Percentiles rank a stretch among this genome's conserved stretches.
Evolutionary conservation across 371 early-diverging fungal genomes (phyloP).

Genomic region (Amoeboaphelidium occidentale): DNA sequence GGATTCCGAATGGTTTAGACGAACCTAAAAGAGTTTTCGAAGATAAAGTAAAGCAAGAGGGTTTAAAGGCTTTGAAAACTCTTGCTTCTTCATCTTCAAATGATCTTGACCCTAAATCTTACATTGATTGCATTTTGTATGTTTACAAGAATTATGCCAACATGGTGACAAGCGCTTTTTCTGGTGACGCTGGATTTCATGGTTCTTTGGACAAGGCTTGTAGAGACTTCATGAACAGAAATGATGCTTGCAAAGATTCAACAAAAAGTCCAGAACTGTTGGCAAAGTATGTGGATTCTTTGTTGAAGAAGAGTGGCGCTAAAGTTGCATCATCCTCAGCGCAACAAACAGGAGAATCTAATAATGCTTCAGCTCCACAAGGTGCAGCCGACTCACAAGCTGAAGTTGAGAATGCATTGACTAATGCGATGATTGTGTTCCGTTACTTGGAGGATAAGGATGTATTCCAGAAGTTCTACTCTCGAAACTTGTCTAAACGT

Average conservation of each 20-base stretch:
- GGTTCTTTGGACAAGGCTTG: conserved; percentile 78
- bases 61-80: conserved; percentile 38
- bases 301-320: neutral
- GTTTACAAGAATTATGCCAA: conserved; percentile 55
- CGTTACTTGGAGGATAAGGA: conserved; percentile 83
- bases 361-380: neutral
- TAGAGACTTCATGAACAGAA: conserved; percentile 72
- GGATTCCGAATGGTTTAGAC: conserved; percentile 54
- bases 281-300: conserved; percentile 51
- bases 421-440: conserved; percentile 35
- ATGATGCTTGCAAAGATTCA: conserved; percentile 44
- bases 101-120: conserved; percentile 41
- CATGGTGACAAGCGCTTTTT: conserved; percentile 42
- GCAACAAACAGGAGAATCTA: neutral
- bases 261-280: conserved; percentile 58
- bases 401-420: neutral
- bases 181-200: conserved; percentile 65
- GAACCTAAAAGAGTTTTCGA: conserved; percentile 54
- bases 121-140: conserved; percentile 48
- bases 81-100: conserved; percentile 1
- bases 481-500: conserved; percentile 62
- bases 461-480: conserved; percentile 80
- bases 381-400: neutral
- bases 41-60: conserved; percentile 53
- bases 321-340: no score